phyloP scores from a whole-genome alignment of 1,284 basidiomycete genomes.

The Cystobasidiaceae sp. region DNA sequence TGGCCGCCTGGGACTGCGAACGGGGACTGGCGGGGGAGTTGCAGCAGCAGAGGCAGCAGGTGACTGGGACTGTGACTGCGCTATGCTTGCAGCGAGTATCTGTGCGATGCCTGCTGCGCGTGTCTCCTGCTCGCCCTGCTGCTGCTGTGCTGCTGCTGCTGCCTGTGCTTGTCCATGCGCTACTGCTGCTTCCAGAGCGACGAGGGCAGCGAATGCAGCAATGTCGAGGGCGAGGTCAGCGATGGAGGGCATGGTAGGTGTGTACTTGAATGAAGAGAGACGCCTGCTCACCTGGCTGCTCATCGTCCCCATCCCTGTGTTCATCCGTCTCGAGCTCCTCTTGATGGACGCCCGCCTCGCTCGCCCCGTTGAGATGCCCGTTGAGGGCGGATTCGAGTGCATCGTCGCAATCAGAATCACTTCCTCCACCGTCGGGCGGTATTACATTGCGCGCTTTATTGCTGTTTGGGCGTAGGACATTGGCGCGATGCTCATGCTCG shows the following conservation, averaged over 20 bases:
- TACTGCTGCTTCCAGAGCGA: background rate
- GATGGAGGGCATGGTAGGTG: background rate
- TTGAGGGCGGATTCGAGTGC: too few species aligned
- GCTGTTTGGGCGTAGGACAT: too few species aligned
- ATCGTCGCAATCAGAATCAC: too few species aligned
- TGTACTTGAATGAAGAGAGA: background rate
- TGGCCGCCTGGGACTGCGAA: background rate
- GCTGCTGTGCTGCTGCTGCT: background rate
- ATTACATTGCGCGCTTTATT: too few species aligned
- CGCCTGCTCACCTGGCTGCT: too few species aligned
- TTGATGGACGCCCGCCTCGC: too few species aligned
- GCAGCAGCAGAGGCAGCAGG: background rate
- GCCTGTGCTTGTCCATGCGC: background rate
- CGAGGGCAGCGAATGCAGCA: background rate
- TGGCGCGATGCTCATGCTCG: too few species aligned
- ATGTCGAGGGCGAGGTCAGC: background rate
- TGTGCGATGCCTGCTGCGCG: background rate
- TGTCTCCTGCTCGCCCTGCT: background rate
- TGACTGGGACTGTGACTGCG: background rate
- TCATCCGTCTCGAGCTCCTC: too few species aligned
- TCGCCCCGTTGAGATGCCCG: too few species aligned
- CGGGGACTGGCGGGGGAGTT: background rate
- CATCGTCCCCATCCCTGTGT: too few species aligned
- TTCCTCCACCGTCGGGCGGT: too few species aligned
- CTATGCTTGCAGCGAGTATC: background rate